Evolutionary conservation across 495 filamentous ascomycete genomes (phyloP).

Genomic region (Penicillium paradoxum): DNA sequence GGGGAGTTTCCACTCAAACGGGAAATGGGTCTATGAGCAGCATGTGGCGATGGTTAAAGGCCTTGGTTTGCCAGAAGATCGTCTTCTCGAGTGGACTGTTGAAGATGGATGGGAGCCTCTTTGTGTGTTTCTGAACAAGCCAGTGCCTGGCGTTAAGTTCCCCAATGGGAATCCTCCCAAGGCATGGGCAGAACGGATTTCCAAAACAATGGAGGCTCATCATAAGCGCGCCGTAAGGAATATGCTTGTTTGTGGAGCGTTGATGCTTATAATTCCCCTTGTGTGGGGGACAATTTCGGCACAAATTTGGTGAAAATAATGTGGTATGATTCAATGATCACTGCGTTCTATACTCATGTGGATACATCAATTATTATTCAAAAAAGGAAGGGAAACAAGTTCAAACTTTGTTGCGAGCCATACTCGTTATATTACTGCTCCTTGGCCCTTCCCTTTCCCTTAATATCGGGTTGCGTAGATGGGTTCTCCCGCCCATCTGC

Average conservation of each 20-base stretch:
- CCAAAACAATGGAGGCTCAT: neutral
- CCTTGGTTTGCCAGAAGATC: constrained; percentile 25
- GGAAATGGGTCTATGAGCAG: constrained; percentile 11
- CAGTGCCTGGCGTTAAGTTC: neutral
- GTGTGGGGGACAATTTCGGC: neutral
- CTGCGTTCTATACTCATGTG: too few relatives aligned
- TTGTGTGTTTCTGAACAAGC: constrained; percentile 20
- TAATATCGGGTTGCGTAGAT: too few relatives aligned
- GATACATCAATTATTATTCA: too few relatives aligned
- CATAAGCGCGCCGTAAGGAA: neutral
- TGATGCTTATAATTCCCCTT: neutral
- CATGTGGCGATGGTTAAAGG: constrained; percentile 12
- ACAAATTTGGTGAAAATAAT: neutral
- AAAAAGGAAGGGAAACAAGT: too few relatives aligned
- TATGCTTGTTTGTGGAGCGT: neutral
- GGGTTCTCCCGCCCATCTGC: too few relatives aligned
- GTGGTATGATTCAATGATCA: too few relatives aligned
- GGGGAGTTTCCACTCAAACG: constrained; percentile 6
- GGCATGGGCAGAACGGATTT: neutral
- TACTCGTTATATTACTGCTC: too few relatives aligned
- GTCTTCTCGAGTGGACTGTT: constrained; percentile 38
- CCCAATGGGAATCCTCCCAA: constrained; percentile 12
- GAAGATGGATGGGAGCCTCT: constrained; percentile 45
- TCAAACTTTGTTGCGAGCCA: too few relatives aligned
- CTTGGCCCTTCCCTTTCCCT: too few relatives aligned